Evolutionary conservation across 2,329 filamentous ascomycete genomes (phyloP).

Genomic region (Madurella mycetomatis): DNA sequence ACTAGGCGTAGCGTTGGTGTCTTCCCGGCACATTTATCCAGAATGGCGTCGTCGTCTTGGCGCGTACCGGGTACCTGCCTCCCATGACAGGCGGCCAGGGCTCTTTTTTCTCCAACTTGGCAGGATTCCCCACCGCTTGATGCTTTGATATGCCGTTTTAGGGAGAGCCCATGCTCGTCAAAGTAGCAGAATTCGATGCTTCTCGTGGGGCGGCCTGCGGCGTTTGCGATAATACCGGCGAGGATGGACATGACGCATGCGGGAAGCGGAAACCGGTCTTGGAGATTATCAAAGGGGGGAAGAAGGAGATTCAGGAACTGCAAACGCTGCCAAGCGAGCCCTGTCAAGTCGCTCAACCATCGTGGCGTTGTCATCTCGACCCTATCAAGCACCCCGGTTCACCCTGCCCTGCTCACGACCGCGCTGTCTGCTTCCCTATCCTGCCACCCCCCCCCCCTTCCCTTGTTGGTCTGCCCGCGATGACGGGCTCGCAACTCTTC

Average conservation of each 20-base stretch:
- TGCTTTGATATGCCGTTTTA: background rate
- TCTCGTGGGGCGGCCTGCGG: background rate
- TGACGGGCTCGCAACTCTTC: conserved; percentile 1
- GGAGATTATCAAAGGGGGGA: background rate
- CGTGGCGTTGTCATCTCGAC: conserved; percentile 17
- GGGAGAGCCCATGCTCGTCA: background rate
- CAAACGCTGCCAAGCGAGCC: conserved; percentile 22
- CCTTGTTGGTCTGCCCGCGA: conserved; percentile 6
- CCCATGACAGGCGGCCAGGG: background rate
- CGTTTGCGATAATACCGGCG: background rate
- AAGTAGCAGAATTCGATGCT: background rate
- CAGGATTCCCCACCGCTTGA: background rate
- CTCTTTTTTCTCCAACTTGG: background rate
- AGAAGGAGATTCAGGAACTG: conserved; percentile 19
- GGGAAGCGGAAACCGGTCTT: conserved; percentile 10
- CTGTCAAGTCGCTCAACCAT: conserved; percentile 10
- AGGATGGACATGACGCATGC: background rate
- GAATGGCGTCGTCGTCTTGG: conserved; percentile 16
- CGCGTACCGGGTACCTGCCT: conserved; percentile 17
- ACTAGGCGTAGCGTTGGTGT: background rate
- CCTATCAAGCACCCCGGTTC: conserved; percentile 9
- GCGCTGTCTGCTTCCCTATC: conserved; percentile 4
- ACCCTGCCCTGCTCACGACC: conserved; percentile 1
- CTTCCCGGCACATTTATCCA: conserved; percentile 24
- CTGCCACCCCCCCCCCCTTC: too few species aligned